Base-by-base conservation (phyloP, 2,329 filamentous ascomycete species). In the Bipolaris oryzae region DNA sequence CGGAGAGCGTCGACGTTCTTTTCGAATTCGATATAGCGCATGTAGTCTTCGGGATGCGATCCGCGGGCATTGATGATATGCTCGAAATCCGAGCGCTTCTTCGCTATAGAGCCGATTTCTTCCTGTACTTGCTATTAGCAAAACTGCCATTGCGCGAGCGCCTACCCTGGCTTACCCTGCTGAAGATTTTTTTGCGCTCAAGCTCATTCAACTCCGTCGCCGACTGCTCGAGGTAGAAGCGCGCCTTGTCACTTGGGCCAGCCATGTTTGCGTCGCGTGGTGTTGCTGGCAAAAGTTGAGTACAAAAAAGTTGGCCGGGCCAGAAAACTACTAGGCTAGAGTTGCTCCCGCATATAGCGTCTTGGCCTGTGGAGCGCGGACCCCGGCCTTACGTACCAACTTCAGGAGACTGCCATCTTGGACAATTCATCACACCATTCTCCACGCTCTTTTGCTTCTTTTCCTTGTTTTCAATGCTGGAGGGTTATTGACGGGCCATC, bases 201-300 rank as follows among this genome's bases (percentile, higher is more conserved):
- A 92, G 96, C 70, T 96, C 92, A 61, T 92, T 91, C 55, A 99
- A 85, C 76, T 98, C 93, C 15, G 93, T 92, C 41, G 97, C 91
- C 2, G 90, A 89, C 67, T 94, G 89, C 80, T 99, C 95, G 63
- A 98, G 85, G 77, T 91, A 97, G 79, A 94, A 98, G 56, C 94
- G 91, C 53, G 94, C 95, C 79, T 97, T 98, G 73, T 98, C 95
- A 62, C 90, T 89, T 56, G 95, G 89, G 39, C 87, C 89, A 1
- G 92, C 86, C 92, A 96, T 96, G 57, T 49, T 69, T 71, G 69
- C 58, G 56, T 45, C 35, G 28, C 35, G 31, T 55, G 44, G 52
- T 55, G 60, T 53, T 45, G 44, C 57, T 57, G 35, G 31, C 28
- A 47, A 51, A 57, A 58, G 58, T 52, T 37, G 56, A 43, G 53